Base-by-base conservation (phyloP, 345 rosid species). In the Boechera retrofracta region DNA sequence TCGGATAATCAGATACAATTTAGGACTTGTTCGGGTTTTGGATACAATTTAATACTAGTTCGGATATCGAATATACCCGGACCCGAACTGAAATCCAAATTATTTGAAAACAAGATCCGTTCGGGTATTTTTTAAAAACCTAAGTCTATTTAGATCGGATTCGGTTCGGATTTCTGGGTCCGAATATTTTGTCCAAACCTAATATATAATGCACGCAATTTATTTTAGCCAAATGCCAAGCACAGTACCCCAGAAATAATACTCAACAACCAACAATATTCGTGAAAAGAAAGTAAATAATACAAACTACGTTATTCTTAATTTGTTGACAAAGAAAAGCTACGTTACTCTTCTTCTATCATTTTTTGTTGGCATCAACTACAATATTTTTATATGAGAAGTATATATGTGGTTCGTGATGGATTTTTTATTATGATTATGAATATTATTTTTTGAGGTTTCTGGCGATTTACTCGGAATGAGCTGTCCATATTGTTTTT, bases 401-500 rank as follows among this genome's bases (percentile, higher is more conserved):
- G 15, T 53, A 26, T 66, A n/a, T 38, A 7, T 36, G 42, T 74
- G 72, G 58, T 66, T 56, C 59, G 47, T 21, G 24, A 21, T 21
- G 24, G 24, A 21, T 21, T 21, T 21, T 21, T 21, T 21, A 21
- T 21, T 21, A 21, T 21, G 68, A 47, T 45, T 44, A 15, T 33
- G 10, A 49, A 26, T 7, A 53, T 11, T 41, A 32, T 18, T 47
- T 15, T 60, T 13, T 31, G 56, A 60, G 74, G 63, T 1, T 55
- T 36, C 55, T 52, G 26, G 54, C 29, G 4, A 68, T 60, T 51
- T 52, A 69, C 21, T 10, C 31, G 21, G 52, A 68, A 68, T 61
- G 75, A 69, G 70, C 64, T 69, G 75, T 76, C 57, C 70, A 76
- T 55, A 49, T 42, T 21, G 49, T 32, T 16, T 16, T 16, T 16